Conservation (phyloP, 2,329 filamentous ascomycete genomes). For the Epichloe elymi region DNA sequence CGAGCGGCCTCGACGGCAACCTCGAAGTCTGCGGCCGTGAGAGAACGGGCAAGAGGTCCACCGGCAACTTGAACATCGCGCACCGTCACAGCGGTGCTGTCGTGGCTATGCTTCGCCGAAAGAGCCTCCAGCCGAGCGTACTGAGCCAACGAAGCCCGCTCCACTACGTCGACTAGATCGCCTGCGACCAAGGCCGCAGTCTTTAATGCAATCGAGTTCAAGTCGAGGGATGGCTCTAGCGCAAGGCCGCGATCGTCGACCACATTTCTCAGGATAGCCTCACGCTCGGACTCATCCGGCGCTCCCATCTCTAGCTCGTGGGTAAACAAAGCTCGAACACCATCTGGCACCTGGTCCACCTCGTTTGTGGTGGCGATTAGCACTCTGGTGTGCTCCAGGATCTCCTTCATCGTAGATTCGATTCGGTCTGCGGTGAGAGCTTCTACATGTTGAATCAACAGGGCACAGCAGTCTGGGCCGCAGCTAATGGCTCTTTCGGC, state of each 20-base stretch:
- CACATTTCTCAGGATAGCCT: slow-evolving; percentile 70
- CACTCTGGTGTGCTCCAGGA: slow-evolving; percentile 67
- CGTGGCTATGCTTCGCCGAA: slow-evolving; percentile 32
- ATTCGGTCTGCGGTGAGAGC: slow-evolving; percentile 86
- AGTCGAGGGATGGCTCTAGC: slow-evolving; percentile 72
- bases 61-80: slow-evolving; percentile 83
- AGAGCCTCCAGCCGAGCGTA: slow-evolving; percentile 63
- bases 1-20: slow-evolving; percentile 87
- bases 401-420: slow-evolving; percentile 69
- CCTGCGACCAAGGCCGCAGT: slow-evolving; percentile 91
- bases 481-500: slow-evolving; percentile 83
- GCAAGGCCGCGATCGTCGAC: slow-evolving; percentile 62
- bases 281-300: slow-evolving; percentile 83
- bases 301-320: slow-evolving; percentile 91
- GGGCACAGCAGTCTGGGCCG: slow-evolving; percentile 66
- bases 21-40: slow-evolving; percentile 78
- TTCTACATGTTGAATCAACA: slow-evolving; percentile 84
- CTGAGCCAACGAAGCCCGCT: slow-evolving; percentile 70
- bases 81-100: slow-evolving; percentile 41
- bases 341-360: slow-evolving; percentile 85
- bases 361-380: slow-evolving; percentile 91
- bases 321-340: slow-evolving; percentile 79
- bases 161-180: slow-evolving; percentile 86
- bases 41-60: slow-evolving; percentile 61
- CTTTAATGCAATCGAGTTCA: slow-evolving; percentile 78